Base-by-base conservation (phyloP, 805 yeast genomes). In the Isabelozyma heimii region DNA sequence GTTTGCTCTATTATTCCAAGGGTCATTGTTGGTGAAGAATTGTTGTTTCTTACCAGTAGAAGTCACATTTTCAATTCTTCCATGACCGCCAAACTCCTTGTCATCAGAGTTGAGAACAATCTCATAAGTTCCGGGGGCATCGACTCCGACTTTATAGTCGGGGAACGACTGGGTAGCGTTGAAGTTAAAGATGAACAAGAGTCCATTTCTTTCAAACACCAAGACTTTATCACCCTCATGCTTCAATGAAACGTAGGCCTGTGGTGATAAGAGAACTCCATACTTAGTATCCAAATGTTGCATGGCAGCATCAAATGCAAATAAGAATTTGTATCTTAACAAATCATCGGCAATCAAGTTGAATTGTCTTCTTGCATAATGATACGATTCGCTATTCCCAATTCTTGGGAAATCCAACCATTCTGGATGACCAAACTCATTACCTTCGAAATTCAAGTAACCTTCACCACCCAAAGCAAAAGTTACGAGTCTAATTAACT, bases 381-480 rank as follows among this genome's bases (percentile, higher is more conserved):
- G 94, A 70, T 88, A 92, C 15, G 94, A 85, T 65, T 90, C 91
- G 26, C 79, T 79, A 68, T 92, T 94, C 35, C 97, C 97, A 27
- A 55, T 85, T 60, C 97, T 83, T 12, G 99, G 98, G 77, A 92
- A 94, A 68, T 92, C 99, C 46, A 94, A 80, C 99, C 99, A 92
- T 66, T 92, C 99, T 3, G 98, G 99, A 61, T 92, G 99, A 14
- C 99, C 99, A 72, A 94, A 92, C 70, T 92, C 99, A 62, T 92
- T 92, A 49, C 99, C 98, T 75, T 92, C 97, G 65, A 92, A 92
- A 65, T 91, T 92, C 63, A 92, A 79, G 63, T 92, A 92, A 0
- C 96, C 97, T 69, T 92, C 98, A 48, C 99, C 99, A 43, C 98
- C 98, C n/a, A 92, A 75, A 1, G 91, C 75, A 59, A 89, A 91